Evolutionary conservation across 345 rosid genomes (phyloP), one percentile per base, ranked within the genome.

Genomic region (Hibiscus syriacus): DNA sequence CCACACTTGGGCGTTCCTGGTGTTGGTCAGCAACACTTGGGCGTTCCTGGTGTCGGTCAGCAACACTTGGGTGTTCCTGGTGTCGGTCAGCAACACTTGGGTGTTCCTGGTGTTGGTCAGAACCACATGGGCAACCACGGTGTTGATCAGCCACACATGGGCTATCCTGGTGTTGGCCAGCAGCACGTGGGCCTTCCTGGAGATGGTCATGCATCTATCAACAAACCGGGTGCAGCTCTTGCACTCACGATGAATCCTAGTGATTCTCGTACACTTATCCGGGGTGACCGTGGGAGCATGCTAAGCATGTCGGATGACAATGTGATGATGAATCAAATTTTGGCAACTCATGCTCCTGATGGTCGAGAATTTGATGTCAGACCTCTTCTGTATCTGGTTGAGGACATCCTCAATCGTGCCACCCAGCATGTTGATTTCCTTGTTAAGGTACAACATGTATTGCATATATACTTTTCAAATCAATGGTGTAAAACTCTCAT

Each of bases 401-500:
- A 87, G 72, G 96, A 87, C 70, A 91, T 88, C 70, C 88, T 91
- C 64, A 83, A 73, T 25, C 88, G 85, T 4, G 83, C 97, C 78
- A 82, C 83, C 38, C 59, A 70, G 53, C 79, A 80, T 25, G 64
- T 68, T 32, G 83, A 77, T 26, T 61, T 61, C 50, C 25, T 65
- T 69, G 55, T 74, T 22, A 20, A 17, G 77, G 83, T 79, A 70
- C n/a, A n/a, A n/a, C 20, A 8, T 56, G 49, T n/a, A 8, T 22
- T 55, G 43, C 63, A 34, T 50, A 4, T 39, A 14, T 23, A 38
- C 10, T 30, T 30, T 19, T 20, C n/a, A 60, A 13, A 30, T 16
- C 39, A 17, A 30, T 58, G 23, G 8, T 38, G 41, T 7, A 38
- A 60, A 54, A 38, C 9, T 32, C 48, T 67, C 48, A 68, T 39